These are phyloP conservation scores for Phytopythium aichiense DNA, from an alignment of 352 stramenopile genomes.

Conservation along the genomic window DNA sequence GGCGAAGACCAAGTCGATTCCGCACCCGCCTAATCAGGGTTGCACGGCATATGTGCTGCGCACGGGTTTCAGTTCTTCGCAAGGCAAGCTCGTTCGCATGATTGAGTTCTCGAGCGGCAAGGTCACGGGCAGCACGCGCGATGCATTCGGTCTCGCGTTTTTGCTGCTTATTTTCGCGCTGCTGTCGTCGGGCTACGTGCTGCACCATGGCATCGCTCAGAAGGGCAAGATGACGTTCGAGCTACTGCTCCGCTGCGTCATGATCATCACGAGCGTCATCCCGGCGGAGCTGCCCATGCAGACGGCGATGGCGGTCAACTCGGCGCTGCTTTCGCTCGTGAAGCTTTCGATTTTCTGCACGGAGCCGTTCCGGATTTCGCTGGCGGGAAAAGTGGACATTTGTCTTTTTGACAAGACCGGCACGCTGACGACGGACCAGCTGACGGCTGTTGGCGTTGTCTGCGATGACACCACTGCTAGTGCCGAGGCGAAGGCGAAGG, in stretches of 20 bases:
- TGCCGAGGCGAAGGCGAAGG: constrained; percentile 22
- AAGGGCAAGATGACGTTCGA: constrained; percentile 95
- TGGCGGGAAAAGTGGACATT: constrained; percentile 95
- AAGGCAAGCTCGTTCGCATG: constrained; percentile 97
- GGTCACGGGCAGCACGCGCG: constrained; percentile 92
- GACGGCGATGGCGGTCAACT: constrained; percentile 96
- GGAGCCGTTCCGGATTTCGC: constrained; percentile 97
- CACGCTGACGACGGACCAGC: constrained; percentile 96
- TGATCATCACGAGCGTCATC: constrained; percentile 99
- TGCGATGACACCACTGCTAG: constrained; percentile 58
- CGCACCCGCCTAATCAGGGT: constrained; percentile 86
- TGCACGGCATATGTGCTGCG: constrained; percentile 94
- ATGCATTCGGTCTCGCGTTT: constrained; percentile 96
- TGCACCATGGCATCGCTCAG: constrained; percentile 84
- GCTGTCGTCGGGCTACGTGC: constrained; percentile 91
- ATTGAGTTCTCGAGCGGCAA: constrained; percentile 98
- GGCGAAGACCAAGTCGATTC: constrained; percentile 32
- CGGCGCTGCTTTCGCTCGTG: constrained; percentile 91
- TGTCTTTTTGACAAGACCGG: constrained; percentile 99
- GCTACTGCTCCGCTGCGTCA: constrained; percentile 95
- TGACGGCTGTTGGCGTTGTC: constrained; percentile 92
- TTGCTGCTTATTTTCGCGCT: constrained; percentile 97
- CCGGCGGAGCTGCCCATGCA: constrained; percentile 98
- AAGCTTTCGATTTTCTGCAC: constrained; percentile 98
- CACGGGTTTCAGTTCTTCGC: constrained; percentile 97